Conservation (phyloP, 805 yeast species). For the Cyberlindnera mycetangii region DNA sequence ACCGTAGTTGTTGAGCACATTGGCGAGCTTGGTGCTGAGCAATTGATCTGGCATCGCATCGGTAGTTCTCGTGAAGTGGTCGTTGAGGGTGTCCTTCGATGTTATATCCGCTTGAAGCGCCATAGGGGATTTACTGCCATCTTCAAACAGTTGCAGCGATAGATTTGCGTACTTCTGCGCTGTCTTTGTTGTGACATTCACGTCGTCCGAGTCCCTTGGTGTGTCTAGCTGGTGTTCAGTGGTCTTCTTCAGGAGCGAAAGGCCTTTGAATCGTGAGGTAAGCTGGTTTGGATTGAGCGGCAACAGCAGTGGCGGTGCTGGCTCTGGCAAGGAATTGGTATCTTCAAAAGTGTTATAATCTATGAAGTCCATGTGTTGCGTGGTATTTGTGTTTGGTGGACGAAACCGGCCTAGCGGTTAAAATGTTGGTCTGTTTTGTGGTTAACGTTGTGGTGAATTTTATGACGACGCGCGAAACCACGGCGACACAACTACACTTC, state of each 20-base stretch:
- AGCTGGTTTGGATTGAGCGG: constrained; percentile 32
- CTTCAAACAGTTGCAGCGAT: constrained; percentile 39
- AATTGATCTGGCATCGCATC: constrained; percentile 30
- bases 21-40: constrained; percentile 34
- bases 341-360: constrained; percentile 25
- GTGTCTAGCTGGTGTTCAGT: background rate
- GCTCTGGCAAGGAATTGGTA: constrained; percentile 28
- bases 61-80: constrained; percentile 6
- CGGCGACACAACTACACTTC: no score
- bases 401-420: background rate
- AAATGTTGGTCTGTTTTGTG: background rate
- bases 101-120: constrained; percentile 16
- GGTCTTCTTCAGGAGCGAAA: constrained; percentile 32
- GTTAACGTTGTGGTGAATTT: background rate
- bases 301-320: constrained; percentile 38
- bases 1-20: constrained; percentile 33
- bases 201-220: constrained; percentile 3
- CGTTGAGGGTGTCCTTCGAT: background rate
- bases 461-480: no score
- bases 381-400: background rate
- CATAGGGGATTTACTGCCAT: constrained; percentile 8
- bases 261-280: constrained; percentile 36
- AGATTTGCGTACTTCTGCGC: constrained; percentile 49
- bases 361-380: constrained; percentile 25
- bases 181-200: constrained; percentile 12